Evolutionary conservation across 495 filamentous ascomycete genomes (phyloP).

Genomic region (Hypomontagnella submonticulosa): DNA sequence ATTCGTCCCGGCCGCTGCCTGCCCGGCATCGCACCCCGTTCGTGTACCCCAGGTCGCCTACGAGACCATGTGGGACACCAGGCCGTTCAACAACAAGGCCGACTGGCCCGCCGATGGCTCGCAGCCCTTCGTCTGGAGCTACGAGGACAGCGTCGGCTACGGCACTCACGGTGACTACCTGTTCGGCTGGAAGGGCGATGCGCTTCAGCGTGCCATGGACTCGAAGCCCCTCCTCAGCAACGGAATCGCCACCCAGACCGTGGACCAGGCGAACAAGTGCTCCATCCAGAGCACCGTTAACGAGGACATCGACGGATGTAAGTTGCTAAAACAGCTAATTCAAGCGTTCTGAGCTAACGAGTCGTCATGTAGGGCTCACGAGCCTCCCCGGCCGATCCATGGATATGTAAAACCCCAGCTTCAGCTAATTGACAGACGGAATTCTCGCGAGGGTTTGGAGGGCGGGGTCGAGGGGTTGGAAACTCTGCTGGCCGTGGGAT

Average conservation of each 20-base stretch:
- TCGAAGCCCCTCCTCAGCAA: conserved; percentile 46
- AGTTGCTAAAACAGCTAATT: conserved; percentile 33
- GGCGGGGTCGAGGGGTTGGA: neutral
- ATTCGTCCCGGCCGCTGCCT: conserved; percentile 45
- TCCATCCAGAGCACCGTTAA: conserved; percentile 50
- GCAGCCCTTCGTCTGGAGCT: conserved; percentile 49
- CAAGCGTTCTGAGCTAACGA: conserved; percentile 18
- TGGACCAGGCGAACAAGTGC: conserved; percentile 52
- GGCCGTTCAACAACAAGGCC: conserved; percentile 51
- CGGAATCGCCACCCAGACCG: conserved; percentile 50
- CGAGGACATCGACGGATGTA: conserved; percentile 55
- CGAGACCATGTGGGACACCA: conserved; percentile 58
- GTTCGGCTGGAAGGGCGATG: conserved; percentile 57
- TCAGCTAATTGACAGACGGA: neutral
- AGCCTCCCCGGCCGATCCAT: conserved; percentile 30
- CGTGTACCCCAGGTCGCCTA: conserved; percentile 53
- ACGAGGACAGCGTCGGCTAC: conserved; percentile 50
- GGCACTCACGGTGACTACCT: conserved; percentile 58
- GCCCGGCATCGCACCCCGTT: conserved; percentile 55
- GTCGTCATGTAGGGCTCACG: conserved; percentile 15
- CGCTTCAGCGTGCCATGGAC: conserved; percentile 55
- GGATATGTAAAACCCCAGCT: conserved; percentile 22
- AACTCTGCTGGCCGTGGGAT: no score
- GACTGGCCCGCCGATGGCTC: conserved; percentile 52
- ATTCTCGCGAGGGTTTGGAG: neutral